Base-by-base conservation (phyloP, 2,329 filamentous ascomycete species). In the Aspergillus sp. region DNA sequence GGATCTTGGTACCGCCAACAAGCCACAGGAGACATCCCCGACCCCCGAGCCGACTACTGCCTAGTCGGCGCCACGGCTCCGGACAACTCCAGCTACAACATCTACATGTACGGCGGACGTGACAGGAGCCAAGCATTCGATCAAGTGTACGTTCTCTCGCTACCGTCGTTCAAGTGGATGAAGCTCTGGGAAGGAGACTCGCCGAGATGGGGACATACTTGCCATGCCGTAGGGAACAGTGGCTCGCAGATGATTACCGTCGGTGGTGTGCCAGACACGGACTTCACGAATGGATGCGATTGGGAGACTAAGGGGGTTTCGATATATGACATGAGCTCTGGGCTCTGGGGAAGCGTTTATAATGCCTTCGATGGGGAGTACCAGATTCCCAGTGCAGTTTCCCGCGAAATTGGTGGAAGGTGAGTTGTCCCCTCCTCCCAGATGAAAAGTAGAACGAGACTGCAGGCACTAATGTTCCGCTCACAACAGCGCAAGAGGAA, bases 91-190 rank as follows among this genome's bases (percentile, higher is more conserved):
- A 71, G 68, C 0, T 67, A 74, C 44, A 75, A 75, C 45, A 72
- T 78, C 36, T 71, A 73, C 19, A 62, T 78, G 42, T 77, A 76
- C 47, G 75, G 75, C 12, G 75, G 75, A 5, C 63, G 61, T 29
- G 61, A 72, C 47, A 67, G 58, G 8, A 53, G 61, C 7, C 49
- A 58, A 7, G 52, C 51, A 0, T 66, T 57, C 28, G 74, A 76
- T 44, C n/a, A 39, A 19, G 57, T 73, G 5, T 73, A 70, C 44
- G 63, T 73, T 5, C 61, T 76, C 1, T 71, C 69, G 1, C 44
- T 76, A 1, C 73, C 72, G 0, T 69, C 71, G 0, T 76, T 75
- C 49, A 66, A 52, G 4, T 75, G 73, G 73, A 64, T 65, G 7
- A 63, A 66, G 36, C 54, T 71, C 7, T 71, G 63, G 47, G 52